These are phyloP conservation scores for Odontarrhena argentea DNA, from an alignment of 345 rosid species.

Conservation along the genomic window DNA sequence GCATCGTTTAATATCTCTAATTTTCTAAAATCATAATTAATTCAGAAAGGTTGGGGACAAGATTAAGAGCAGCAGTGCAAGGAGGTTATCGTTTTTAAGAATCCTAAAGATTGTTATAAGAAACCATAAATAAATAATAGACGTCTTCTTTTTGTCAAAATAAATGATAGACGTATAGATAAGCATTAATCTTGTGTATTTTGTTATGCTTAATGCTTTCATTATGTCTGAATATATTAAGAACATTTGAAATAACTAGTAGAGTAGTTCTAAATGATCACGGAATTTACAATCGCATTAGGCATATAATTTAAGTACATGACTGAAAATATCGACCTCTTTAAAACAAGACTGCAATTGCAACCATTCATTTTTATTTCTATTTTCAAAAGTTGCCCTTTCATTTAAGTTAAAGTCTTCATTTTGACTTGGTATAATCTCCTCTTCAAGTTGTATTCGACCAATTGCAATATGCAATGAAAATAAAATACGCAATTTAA, in stretches of 20 bases:
- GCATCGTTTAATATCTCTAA: too few species aligned
- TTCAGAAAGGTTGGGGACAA: not conserved
- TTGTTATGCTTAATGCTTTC: too few species aligned
- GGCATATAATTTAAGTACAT: slow-evolving; percentile 1
- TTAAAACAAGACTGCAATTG: slow-evolving; percentile 16
- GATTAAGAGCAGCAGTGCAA: slow-evolving; percentile 4
- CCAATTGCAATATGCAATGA: slow-evolving; percentile 25
- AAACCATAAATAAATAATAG: too few species aligned
- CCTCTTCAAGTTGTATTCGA: slow-evolving; percentile 3
- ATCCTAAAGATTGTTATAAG: too few species aligned
- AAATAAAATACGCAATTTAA: not conserved
- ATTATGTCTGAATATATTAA: too few species aligned
- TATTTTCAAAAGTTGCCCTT: slow-evolving; percentile 26
- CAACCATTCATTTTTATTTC: slow-evolving; percentile 25
- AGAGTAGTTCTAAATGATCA: slow-evolving; percentile 18
- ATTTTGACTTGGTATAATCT: slow-evolving; percentile 36
- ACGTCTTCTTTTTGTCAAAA: too few species aligned
- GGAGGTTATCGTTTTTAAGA: too few species aligned
- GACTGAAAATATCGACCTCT: slow-evolving; percentile 11
- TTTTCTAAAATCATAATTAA: not conserved
- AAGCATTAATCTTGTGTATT: too few species aligned
- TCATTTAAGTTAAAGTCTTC: slow-evolving; percentile 33
- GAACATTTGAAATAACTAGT: not conserved
- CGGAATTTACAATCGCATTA: slow-evolving; percentile 23
- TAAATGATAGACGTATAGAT: too few species aligned